Evolutionary conservation across 2,329 filamentous ascomycete species (phyloP), one percentile per base, ranked within the genome.

Genomic region (Fulvia fulva): DNA sequence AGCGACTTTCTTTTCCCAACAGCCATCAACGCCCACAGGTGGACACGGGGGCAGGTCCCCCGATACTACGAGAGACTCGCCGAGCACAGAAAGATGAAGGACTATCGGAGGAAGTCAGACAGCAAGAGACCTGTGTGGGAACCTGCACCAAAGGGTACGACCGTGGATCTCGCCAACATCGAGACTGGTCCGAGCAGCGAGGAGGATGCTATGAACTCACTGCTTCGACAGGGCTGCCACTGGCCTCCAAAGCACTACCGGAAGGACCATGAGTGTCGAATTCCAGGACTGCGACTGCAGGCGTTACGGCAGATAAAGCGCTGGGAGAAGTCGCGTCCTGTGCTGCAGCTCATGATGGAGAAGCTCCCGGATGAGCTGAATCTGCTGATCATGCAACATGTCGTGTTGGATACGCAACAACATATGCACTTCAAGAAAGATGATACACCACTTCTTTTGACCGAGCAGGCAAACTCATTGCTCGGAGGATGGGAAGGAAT

Each of bases 361-460:
- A 57, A 51, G 30, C 30, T 62, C 19, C 57, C 57, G 14, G 59
- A 59, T 19, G 60, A 62, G 45, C 55, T 62, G 14, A 51, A 54
- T n/a, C 47, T 62, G 19, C 41, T 55, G 26, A 57, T 62, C 6
- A 34, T 62, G 41, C 57, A 58, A 41, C 53, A 59, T 37, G 53
- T 62, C 26, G 57, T 52, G 2, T 34, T 57, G 2, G 47, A 55
- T 12, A 62, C 51, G 6, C 53, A 57, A 32, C 25, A 26, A 6
- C 46, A 53, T 26, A 44, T 55, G 4, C 30, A 32, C 25, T 44
- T 62, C 9, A 28, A 56, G 6, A 26, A 51, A 34, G 43, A 55
- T 12, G 8, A 43, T 28, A 43, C 30, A 16, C 21, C 23, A 26
- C n/a, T 6, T 22, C 44, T 7, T 8, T 44, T 62, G n/a, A 34